Base-by-base conservation (phyloP, 225 moss, liverwort and hornwort genomes). In the Sphagnum tenellum region DNA sequence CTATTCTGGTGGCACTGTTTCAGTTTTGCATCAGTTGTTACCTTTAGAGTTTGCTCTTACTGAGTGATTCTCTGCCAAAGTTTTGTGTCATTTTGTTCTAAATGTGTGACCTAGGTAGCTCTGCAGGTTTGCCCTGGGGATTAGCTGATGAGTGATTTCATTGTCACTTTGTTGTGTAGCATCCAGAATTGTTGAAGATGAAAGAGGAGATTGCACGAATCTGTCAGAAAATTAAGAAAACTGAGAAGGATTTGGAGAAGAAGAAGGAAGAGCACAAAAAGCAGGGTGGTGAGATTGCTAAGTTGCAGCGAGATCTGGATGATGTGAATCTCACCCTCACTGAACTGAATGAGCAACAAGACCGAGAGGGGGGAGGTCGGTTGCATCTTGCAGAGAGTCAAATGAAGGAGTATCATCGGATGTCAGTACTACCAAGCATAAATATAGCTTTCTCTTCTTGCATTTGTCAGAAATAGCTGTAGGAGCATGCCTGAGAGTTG, bases 371-470 rank as follows among this genome's bases (percentile, higher is more conserved):
- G 65, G 96, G 87, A 70, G 89, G 82, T 12, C 85, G 82, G 62
- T 79, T 98, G 69, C 90, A 88, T 58, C 80, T 98, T 66, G 93
- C 87, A 62, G 98, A 93, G 75, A 93, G 76, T 73, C 93, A 98
- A 71, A 73, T 98, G 65, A 54, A 77, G 63, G 98, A 90, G 69
- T 98, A 98, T 65, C 80, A 98, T 64, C 89, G 98, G 76, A 93
- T 93, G 98, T 93, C 75, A 90, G 88, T 60, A 60, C 7, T 60
- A n/a, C 29, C 29, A 1, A 29, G 29, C 29, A 29, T 29, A 29
- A 29, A 29, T 29, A 29, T 29, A 29, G 29, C 29, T 29, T 29
- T 29, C 29, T 1, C 29, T 29, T 29, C 29, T 29, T 29, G 29
- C 29, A 29, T 29, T 29, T 29, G 29, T 29, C 29, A 29, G 29